phyloP scores from a whole-genome alignment of 345 rosid genomes.

The Salix arbutifolia region DNA sequence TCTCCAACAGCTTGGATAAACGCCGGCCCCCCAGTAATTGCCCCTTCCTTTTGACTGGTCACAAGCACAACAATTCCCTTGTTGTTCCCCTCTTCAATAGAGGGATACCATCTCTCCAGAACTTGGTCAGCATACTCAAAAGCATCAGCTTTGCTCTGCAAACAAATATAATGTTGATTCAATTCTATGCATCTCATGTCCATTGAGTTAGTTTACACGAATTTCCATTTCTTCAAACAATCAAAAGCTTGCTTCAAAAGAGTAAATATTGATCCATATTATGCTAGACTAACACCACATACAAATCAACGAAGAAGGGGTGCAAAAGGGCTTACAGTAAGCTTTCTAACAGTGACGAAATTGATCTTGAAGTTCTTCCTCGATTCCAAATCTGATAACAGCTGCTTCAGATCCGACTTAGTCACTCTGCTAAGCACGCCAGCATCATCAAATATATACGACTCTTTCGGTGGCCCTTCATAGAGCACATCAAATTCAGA shows the following conservation, averaged over 20 bases:
- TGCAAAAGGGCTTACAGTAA: constrained; percentile 53
- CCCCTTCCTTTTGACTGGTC: constrained; percentile 96
- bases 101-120: constrained; percentile 88
- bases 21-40: constrained; percentile 93
- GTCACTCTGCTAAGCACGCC: constrained; percentile 92
- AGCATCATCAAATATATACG: constrained; percentile 84
- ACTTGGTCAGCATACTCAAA: constrained; percentile 98
- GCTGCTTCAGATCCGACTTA: constrained; percentile 67
- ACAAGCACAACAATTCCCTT: constrained; percentile 90
- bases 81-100: constrained; percentile 77
- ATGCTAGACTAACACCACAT: not conserved
- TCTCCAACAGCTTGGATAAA: constrained; percentile 88
- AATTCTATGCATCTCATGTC: not conserved
- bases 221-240: not conserved
- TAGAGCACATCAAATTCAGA: constrained; percentile 84
- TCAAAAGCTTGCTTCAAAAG: not conserved
- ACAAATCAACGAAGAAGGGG: not conserved
- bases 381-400: constrained; percentile 87
- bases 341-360: constrained; percentile 86
- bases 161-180: constrained; percentile 13
- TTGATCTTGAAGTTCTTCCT: constrained; percentile 72
- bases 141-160: constrained; percentile 99
- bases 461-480: constrained; percentile 84
- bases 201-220: not conserved
- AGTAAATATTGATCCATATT: not conserved